phyloP scores from a whole-genome alignment of 495 filamentous ascomycete species.

The Xylaria intraflava region DNA sequence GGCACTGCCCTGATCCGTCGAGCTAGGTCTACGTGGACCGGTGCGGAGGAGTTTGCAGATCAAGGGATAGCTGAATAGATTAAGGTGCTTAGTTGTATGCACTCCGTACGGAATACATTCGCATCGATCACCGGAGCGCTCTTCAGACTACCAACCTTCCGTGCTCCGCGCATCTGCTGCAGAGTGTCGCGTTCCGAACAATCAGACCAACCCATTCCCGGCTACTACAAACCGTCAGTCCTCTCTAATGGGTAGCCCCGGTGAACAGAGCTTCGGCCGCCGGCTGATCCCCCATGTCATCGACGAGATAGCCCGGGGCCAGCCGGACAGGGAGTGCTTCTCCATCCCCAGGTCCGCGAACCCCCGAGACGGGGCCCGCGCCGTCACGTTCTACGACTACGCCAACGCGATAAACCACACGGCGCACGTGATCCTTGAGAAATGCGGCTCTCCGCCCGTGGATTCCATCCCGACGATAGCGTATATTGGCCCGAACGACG shows the following conservation, averaged over 20 bases:
- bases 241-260: neutral
- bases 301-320: constrained; percentile 37
- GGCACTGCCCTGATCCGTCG: too few relatives aligned
- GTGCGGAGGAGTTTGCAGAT: too few relatives aligned
- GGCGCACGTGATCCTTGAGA: constrained; percentile 39
- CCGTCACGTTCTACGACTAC: constrained; percentile 38
- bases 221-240: too few relatives aligned
- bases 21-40: too few relatives aligned
- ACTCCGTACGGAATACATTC: too few relatives aligned
- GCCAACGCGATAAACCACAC: constrained; percentile 44
- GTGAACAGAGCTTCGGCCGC: constrained; percentile 13
- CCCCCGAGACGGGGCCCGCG: constrained; percentile 39
- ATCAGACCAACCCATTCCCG: too few relatives aligned
- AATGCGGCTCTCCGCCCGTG: constrained; percentile 23
- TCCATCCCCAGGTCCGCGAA: constrained; percentile 21
- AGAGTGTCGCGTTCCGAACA: too few relatives aligned
- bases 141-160: too few relatives aligned
- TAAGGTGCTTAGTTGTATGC: too few relatives aligned
- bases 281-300: constrained; percentile 36
- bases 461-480: constrained; percentile 31
- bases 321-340: constrained; percentile 35
- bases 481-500: constrained; percentile 40
- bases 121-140: too few relatives aligned
- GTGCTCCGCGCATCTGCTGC: too few relatives aligned
- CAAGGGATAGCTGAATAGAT: too few relatives aligned